Evolutionary conservation across 345 rosid genomes (phyloP).

Genomic region (Punica granatum): DNA sequence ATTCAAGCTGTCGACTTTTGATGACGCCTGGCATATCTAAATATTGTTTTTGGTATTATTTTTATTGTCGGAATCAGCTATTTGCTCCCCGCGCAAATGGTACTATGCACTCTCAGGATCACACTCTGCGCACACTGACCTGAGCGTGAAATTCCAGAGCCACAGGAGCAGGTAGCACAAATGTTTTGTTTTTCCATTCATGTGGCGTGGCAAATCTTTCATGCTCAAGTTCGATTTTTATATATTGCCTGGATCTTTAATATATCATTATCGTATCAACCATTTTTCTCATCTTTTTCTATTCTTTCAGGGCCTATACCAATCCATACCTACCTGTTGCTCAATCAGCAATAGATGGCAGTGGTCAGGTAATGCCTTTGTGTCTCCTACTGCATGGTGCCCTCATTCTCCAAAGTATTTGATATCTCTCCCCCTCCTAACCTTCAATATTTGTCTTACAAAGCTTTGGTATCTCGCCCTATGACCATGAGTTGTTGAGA

Average conservation of each 20-base stretch:
- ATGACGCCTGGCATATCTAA: neutral
- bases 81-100: slow-evolving; percentile 69
- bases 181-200: neutral
- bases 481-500: neutral
- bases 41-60: slow-evolving; percentile 10
- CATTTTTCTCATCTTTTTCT: slow-evolving; percentile 7
- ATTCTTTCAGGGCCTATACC: slow-evolving; percentile 75
- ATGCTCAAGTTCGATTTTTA: neutral
- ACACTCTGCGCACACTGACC: slow-evolving; percentile 98
- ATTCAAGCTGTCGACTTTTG: neutral
- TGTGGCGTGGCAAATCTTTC: neutral
- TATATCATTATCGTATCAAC: neutral
- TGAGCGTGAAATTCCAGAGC: slow-evolving; percentile 97
- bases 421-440: neutral
- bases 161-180: slow-evolving; percentile 83
- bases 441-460: neutral
- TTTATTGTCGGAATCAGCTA: slow-evolving; percentile 42
- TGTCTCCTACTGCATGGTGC: neutral
- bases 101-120: slow-evolving; percentile 80
- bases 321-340: slow-evolving; percentile 96
- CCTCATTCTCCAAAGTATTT: neutral
- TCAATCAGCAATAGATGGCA: slow-evolving; percentile 90
- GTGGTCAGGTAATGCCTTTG: slow-evolving; percentile 49
- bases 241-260: neutral
- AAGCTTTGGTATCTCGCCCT: neutral